Evolutionary conservation across 2,329 filamentous ascomycete species (phyloP).

Genomic region (Parastagonospora avenae): DNA sequence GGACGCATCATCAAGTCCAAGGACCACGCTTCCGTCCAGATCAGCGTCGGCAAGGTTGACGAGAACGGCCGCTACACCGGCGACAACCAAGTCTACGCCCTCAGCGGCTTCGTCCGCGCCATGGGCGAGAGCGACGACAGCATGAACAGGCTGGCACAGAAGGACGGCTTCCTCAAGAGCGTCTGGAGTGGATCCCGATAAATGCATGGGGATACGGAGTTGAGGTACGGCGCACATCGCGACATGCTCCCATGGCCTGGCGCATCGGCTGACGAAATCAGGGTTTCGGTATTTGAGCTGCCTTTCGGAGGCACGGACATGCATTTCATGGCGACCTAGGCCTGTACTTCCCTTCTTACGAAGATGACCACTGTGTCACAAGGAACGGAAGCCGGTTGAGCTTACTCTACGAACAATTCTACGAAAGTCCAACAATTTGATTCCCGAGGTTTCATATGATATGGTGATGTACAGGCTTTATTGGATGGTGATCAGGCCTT

Average conservation of each 20-base stretch:
- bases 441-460: not conserved
- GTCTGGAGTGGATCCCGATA: constrained; percentile 83
- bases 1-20: constrained; percentile 99
- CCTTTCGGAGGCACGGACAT: constrained; percentile 29
- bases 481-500: not conserved
- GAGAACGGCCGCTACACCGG: constrained; percentile 97
- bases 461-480: not conserved
- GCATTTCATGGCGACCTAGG: constrained; percentile 37
- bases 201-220: constrained; percentile 40
- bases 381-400: constrained; percentile 37
- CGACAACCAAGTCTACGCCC: constrained; percentile 96
- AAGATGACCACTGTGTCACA: constrained; percentile 37
- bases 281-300: constrained; percentile 39
- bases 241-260: not conserved
- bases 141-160: constrained; percentile 93
- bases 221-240: constrained; percentile 25
- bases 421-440: constrained; percentile 23
- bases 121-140: constrained; percentile 98
- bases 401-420: constrained; percentile 39
- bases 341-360: constrained; percentile 33
- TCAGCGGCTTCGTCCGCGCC: constrained; percentile 95
- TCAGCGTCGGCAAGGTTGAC: constrained; percentile 96
- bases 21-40: constrained; percentile 98
- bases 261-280: constrained; percentile 21
- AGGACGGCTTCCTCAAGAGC: constrained; percentile 94